Evolutionary conservation across 805 yeast genomes (phyloP).

Genomic region (Phaffomyces antillensis): DNA sequence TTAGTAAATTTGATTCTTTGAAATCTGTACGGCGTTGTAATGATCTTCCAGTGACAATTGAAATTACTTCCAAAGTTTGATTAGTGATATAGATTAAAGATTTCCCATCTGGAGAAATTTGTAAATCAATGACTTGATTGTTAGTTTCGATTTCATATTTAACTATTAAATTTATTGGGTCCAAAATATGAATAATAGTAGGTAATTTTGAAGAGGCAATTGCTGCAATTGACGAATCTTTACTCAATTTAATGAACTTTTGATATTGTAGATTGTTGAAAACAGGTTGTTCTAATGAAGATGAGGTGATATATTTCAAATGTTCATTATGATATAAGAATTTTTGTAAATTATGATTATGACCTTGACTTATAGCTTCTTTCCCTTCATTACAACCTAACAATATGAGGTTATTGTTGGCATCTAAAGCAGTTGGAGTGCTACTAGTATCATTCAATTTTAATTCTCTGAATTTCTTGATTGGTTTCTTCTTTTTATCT

Average conservation of each 20-base stretch:
- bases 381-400: slow-evolving; percentile 76
- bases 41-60: slow-evolving; percentile 34
- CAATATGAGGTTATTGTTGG: slow-evolving; percentile 43
- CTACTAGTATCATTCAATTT: slow-evolving; percentile 63
- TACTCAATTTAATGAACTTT: slow-evolving; percentile 53
- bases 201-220: slow-evolving; percentile 67
- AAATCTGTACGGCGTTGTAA: slow-evolving; percentile 28
- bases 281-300: slow-evolving; percentile 45
- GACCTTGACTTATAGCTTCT: slow-evolving; percentile 47
- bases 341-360: slow-evolving; percentile 64
- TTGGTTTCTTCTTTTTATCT: slow-evolving; percentile 36
- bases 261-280: slow-evolving; percentile 36
- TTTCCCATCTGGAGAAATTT: slow-evolving; percentile 66
- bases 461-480: slow-evolving; percentile 67
- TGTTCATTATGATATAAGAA: slow-evolving; percentile 63
- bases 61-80: slow-evolving; percentile 38
- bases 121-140: slow-evolving; percentile 55
- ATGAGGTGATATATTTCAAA: slow-evolving; percentile 57
- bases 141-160: slow-evolving; percentile 52
- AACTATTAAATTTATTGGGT: slow-evolving; percentile 48
- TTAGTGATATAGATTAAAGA: slow-evolving; percentile 58
- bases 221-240: slow-evolving; percentile 57
- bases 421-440: slow-evolving; percentile 76
- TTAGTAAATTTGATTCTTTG: slow-evolving; percentile 25
- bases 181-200: slow-evolving; percentile 57